These are phyloP conservation scores for Gautieria morchelliformis DNA, from an alignment of 768 basidiomycete species.

Conservation along the genomic window DNA sequence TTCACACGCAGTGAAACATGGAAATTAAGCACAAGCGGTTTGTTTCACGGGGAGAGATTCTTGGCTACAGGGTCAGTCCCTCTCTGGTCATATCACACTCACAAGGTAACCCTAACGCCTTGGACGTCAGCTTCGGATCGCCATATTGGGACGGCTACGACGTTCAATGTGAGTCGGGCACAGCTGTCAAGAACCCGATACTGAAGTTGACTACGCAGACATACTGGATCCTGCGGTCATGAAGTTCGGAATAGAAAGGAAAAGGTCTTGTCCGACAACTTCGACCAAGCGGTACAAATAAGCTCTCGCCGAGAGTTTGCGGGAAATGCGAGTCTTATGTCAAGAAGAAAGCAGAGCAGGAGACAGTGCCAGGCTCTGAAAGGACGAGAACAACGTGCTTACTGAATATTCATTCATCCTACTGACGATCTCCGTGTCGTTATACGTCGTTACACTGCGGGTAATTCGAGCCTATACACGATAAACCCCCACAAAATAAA, in stretches of 20 bases:
- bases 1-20: constrained; percentile 70
- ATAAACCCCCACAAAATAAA: background rate
- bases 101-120: background rate
- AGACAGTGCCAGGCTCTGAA: background rate
- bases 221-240: constrained; percentile 67
- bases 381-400: background rate
- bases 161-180: constrained; percentile 68
- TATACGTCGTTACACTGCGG: background rate
- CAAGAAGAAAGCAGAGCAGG: constrained; percentile 12
- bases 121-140: constrained; percentile 58
- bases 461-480: background rate
- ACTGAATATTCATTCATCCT: too few relatives aligned
- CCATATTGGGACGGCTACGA: constrained; percentile 83
- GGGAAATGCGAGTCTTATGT: constrained; percentile 60
- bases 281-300: constrained; percentile 62
- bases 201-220: constrained; percentile 36
- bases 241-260: constrained; percentile 93
- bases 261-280: constrained; percentile 57
- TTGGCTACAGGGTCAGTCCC: constrained; percentile 68
- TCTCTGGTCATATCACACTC: background rate
- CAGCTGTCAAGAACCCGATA: background rate
- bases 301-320: constrained; percentile 49
- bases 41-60: constrained; percentile 81
- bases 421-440: too few relatives aligned
- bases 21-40: constrained; percentile 84